Evolutionary conservation across 192 early-diverging fungal genomes (phyloP), one percentile per base, ranked within the genome.

Genomic region (Rhizophagus sp.): DNA sequence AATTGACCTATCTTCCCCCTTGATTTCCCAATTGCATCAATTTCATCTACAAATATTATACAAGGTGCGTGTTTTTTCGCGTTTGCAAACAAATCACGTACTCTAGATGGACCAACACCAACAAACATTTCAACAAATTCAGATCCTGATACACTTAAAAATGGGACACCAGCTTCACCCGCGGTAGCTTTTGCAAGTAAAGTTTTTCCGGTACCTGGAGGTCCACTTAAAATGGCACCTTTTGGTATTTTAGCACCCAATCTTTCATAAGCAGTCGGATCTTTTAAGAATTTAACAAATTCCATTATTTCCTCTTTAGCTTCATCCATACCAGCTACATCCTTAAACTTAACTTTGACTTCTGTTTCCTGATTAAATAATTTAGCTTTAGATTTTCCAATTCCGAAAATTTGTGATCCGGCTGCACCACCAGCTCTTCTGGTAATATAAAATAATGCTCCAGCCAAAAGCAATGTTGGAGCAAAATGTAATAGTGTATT

Each of bases 71-170:
- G 91, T 88, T 98, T 98, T 88, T 97, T 98, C 77, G 98, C 98
- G 57, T 90, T 98, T 19, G 96, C 92, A 88, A 99, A 99, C 78
- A 99, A 83, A 82, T 99, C 98, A 49, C 98, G 92, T 4, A 99
- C 97, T 41, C 98, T 92, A 30, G 89, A 90, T 49, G 89, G 94
- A 27, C 98, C 98, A 27, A 99, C 98, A 82, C 98, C 98, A 30
- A 99, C 98, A 95, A 99, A 99, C 98, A 99, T 99, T 84, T 99
- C 98, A 36, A 98, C 95, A 81, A 99, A 99, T 84, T 99, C 98
- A 1, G 97, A 98, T 12, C 98, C 98, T 8, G 97, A 98, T n/a
- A 99, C 98, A 76, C 93, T 95, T 47, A 99, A 85, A 86, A 99
- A 99, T 13, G 98, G 97, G 5, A 97, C 97, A 49, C 95, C 97